These are phyloP conservation scores for Nematocida sp. DNA, from an alignment of 371 early-diverging fungal genomes.

Conservation along the genomic window DNA sequence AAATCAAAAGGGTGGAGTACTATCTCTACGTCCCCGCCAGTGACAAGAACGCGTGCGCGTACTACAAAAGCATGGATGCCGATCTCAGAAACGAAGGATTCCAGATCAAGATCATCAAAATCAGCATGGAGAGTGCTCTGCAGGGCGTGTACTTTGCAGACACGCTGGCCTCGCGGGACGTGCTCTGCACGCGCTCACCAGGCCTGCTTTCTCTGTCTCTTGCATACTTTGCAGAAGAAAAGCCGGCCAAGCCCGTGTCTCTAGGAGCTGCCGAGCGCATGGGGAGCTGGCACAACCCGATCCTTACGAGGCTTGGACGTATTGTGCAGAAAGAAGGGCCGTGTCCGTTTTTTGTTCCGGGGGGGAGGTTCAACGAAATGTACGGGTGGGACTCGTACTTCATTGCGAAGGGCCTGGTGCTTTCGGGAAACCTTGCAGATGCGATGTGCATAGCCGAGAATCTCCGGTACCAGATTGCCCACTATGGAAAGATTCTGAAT, in stretches of 20 bases:
- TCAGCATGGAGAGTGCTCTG: neutral
- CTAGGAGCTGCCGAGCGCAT: neutral
- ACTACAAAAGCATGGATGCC: slow-evolving; percentile 29
- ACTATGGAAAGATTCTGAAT: slow-evolving; percentile 76
- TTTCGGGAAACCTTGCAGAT: slow-evolving; percentile 67
- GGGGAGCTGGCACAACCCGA: slow-evolving; percentile 42
- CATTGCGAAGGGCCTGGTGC: slow-evolving; percentile 72
- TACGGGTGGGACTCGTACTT: slow-evolving; percentile 85
- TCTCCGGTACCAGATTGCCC: slow-evolving; percentile 69
- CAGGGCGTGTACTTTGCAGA: slow-evolving; percentile 34
- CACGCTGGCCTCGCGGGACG: slow-evolving; percentile 4
- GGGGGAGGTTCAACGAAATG: slow-evolving; percentile 77
- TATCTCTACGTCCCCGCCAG: slow-evolving; percentile 37
- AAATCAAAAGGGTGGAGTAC: slow-evolving; percentile 45
- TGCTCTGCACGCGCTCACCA: slow-evolving; percentile 27
- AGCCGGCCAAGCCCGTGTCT: neutral
- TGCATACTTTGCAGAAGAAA: neutral
- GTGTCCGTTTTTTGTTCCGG: slow-evolving; percentile 71
- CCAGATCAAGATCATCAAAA: slow-evolving; percentile 19
- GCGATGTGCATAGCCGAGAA: slow-evolving; percentile 70
- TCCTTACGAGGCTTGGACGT: neutral
- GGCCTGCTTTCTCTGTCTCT: slow-evolving; percentile 39
- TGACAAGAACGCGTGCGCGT: neutral
- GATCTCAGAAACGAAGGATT: slow-evolving; percentile 21
- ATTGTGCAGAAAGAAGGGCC: slow-evolving; percentile 9